phyloP scores from a whole-genome alignment of 805 yeast species.

The Myxozyma mucilagina region DNA sequence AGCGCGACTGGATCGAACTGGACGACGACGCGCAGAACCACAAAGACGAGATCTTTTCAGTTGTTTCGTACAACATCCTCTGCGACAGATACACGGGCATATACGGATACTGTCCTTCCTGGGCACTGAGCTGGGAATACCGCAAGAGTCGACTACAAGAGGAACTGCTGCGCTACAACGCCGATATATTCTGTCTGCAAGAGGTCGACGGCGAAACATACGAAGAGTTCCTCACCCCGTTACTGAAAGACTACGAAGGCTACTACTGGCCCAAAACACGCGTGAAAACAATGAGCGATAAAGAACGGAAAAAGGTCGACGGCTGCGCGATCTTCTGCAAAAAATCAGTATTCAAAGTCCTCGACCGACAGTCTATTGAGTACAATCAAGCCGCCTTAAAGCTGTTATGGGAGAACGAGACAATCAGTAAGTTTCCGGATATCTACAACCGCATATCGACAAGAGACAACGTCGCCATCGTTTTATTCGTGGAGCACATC shows the following conservation, averaged over 20 bases:
- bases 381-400: constrained; percentile 55
- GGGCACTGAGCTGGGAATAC: constrained; percentile 95
- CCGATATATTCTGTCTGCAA: constrained; percentile 88
- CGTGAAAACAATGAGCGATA: constrained; percentile 68
- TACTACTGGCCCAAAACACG: constrained; percentile 84
- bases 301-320: constrained; percentile 87
- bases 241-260: constrained; percentile 79
- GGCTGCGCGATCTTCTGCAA: constrained; percentile 96
- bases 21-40: constrained; percentile 68
- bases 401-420: constrained; percentile 47
- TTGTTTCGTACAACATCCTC: constrained; percentile 84
- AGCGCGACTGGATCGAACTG: constrained; percentile 80
- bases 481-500: constrained; percentile 70
- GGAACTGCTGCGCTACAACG: constrained; percentile 62
- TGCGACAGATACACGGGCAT: constrained; percentile 94
- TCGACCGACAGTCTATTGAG: constrained; percentile 74
- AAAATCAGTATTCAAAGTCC: constrained; percentile 62
- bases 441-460: constrained; percentile 94
- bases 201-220: constrained; percentile 88
- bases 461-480: constrained; percentile 87
- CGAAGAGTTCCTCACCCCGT: constrained; percentile 84
- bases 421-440: constrained; percentile 89
- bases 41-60: constrained; percentile 53
- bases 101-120: constrained; percentile 93
- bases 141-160: constrained; percentile 74